Percentiles rank a stretch among this genome's conserved stretches.
These are phyloP conservation scores for Leccinum truebloodii DNA, from an alignment of 768 basidiomycete genomes.

Conservation along the genomic window DNA sequence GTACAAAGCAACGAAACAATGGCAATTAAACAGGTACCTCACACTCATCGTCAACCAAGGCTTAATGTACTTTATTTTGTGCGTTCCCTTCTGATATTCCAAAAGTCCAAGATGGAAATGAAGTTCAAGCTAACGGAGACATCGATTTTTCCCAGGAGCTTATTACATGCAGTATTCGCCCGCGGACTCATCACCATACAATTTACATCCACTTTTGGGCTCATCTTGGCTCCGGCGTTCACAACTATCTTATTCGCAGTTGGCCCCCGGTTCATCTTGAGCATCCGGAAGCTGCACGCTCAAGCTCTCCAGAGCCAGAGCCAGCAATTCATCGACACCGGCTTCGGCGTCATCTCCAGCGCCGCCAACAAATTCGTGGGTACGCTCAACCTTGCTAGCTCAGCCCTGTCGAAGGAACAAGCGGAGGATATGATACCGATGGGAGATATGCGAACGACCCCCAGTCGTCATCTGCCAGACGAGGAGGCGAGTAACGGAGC, in stretches of 20 bases:
- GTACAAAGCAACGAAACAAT: neutral
- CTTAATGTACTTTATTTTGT: neutral
- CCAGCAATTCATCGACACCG: neutral
- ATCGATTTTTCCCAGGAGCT: neutral
- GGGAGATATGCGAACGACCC: neutral
- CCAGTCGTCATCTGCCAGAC: neutral
- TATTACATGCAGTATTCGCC: neutral
- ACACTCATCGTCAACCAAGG: neutral
- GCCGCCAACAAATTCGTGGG: neutral
- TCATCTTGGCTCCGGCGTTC: neutral
- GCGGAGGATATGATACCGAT: neutral
- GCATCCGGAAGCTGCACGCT: neutral
- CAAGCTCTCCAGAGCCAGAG: neutral
- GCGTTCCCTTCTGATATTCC: neutral
- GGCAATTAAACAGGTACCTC: neutral
- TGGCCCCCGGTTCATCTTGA: neutral
- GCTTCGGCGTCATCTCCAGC: neutral
- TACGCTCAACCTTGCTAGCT: neutral
- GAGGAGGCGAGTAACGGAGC: neutral
- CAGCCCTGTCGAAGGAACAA: neutral
- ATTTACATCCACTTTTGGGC: neutral
- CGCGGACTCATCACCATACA: neutral
- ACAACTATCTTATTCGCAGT: neutral
- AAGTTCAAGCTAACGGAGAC: neutral
- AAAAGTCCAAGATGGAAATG: neutral